A percentile compares a stretch with the other conserved stretches of the same genome.
phyloP scores from a whole-genome alignment of 73 alveolate species.

The Symbiodinium pilosum region DNA sequence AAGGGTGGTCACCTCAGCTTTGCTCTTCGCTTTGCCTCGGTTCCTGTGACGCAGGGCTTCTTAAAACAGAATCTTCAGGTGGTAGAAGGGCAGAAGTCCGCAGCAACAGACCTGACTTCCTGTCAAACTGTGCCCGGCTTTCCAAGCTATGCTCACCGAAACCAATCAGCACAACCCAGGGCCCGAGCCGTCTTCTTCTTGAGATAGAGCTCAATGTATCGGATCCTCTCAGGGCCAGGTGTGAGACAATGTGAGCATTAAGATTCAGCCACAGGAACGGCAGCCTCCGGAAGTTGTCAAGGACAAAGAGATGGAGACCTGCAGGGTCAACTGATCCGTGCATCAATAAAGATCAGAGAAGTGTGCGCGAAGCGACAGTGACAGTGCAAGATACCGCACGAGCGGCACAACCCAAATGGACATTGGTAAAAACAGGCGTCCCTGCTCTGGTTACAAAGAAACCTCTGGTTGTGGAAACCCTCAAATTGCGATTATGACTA shows the following conservation, averaged over 20 bases:
- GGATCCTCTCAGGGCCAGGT: neutral
- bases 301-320: slow-evolving; percentile 84
- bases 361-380: too few species aligned
- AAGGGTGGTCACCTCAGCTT: slow-evolving; percentile 48
- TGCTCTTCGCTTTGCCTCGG: too few species aligned
- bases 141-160: too few species aligned
- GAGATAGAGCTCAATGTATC: slow-evolving; percentile 84
- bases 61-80: too few species aligned
- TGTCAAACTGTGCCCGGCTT: neutral
- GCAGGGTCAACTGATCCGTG: neutral
- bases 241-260: neutral
- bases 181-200: slow-evolving; percentile 65
- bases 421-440: too few species aligned
- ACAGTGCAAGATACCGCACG: too few species aligned
- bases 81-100: too few species aligned
- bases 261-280: neutral
- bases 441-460: too few species aligned
- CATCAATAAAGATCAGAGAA: too few species aligned
- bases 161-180: neutral
- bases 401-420: too few species aligned
- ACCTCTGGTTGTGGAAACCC: too few species aligned
- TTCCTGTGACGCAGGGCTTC: too few species aligned
- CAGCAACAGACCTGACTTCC: neutral
- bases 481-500: neutral
- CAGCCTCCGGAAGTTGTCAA: slow-evolving; percentile 85